Percentiles rank a stretch among this genome's conserved stretches.
These are phyloP conservation scores for Fraxinus floribunda DNA, from an alignment of 305 asterid species.

Conservation along the genomic window DNA sequence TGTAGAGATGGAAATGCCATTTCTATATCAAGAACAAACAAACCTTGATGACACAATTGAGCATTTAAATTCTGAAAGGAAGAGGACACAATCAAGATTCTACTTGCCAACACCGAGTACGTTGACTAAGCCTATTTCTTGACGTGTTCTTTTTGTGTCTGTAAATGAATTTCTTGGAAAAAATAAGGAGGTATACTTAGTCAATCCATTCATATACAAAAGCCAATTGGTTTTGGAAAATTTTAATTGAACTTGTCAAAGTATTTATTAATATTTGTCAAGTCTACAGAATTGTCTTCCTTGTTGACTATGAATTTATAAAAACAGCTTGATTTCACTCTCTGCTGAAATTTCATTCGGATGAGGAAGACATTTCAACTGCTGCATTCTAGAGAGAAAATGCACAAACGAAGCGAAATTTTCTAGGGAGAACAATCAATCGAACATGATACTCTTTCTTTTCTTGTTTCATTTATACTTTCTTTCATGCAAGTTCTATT, in stretches of 20 bases:
- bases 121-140: background rate
- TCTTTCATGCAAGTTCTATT: too few relatives aligned
- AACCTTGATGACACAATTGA: background rate
- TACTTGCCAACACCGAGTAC: background rate
- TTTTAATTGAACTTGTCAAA: background rate
- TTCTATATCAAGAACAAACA: background rate
- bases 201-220: background rate
- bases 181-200: background rate
- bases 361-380: background rate
- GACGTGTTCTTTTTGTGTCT: background rate
- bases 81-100: background rate
- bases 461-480: too few relatives aligned
- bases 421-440: too few relatives aligned
- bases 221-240: background rate
- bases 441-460: too few relatives aligned
- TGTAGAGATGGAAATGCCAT: conserved; percentile 10
- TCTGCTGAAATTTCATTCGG: background rate
- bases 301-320: background rate
- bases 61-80: background rate
- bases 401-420: too few relatives aligned
- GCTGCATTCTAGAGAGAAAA: background rate
- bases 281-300: background rate
- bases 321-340: background rate
- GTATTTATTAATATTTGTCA: background rate
- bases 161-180: background rate